Conservation (phyloP, 805 yeast species). For the Ogataea ganodermae region DNA sequence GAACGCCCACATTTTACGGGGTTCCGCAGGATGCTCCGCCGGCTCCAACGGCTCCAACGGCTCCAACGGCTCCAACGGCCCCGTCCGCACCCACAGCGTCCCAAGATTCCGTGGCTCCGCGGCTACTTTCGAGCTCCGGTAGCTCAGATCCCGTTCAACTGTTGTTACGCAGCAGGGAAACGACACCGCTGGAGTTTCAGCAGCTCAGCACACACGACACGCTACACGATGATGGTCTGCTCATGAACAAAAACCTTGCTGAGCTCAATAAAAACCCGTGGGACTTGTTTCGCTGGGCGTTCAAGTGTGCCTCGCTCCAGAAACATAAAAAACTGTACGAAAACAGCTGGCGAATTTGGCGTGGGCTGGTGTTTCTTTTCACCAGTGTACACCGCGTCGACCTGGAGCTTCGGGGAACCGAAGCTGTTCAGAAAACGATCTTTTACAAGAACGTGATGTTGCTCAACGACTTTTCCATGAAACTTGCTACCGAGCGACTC, state of each 20-base stretch:
- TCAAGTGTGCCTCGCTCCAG: conserved; percentile 28
- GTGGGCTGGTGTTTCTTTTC: conserved; percentile 16
- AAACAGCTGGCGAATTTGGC: conserved; percentile 24
- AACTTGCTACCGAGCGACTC: conserved; percentile 14
- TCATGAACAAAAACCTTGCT: conserved; percentile 30
- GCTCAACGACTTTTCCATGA: conserved; percentile 13
- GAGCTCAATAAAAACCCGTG: conserved; percentile 26
- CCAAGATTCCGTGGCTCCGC: neutral
- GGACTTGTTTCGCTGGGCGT: conserved; percentile 34
- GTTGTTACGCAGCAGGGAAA: neutral
- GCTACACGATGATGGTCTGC: conserved; percentile 18
- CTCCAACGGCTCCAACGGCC: no score
- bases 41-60: no score
- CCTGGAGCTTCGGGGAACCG: conserved; percentile 4
- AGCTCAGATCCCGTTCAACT: neutral
- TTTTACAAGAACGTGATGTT: conserved; percentile 9
- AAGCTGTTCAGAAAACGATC: conserved; percentile 1
- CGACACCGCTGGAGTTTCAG: conserved; percentile 3
- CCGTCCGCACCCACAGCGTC: conserved; percentile 7
- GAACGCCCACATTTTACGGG: neutral
- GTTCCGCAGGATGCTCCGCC: neutral
- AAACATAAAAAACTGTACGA: conserved; percentile 9
- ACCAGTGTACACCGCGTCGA: conserved; percentile 10
- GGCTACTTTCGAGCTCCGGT: neutral
- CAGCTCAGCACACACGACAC: conserved; percentile 19